phyloP scores from a whole-genome alignment of 345 rosid species.

The Melaleuca alternifolia region DNA sequence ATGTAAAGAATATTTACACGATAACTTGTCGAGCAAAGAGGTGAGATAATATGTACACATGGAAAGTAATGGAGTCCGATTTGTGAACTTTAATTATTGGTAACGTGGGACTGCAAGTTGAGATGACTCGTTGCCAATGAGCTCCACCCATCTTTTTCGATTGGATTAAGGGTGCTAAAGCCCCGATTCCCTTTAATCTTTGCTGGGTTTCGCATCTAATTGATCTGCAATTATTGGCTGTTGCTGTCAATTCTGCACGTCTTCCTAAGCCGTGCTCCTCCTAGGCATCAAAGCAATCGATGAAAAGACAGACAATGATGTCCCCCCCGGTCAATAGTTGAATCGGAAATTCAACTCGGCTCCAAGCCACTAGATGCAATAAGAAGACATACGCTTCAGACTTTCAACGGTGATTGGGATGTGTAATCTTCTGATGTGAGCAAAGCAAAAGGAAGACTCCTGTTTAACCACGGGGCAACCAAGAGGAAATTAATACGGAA shows the following conservation, averaged over 20 bases:
- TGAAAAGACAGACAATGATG: background rate
- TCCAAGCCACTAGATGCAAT: background rate
- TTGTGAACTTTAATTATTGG: background rate
- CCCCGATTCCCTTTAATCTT: background rate
- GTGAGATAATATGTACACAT: no score
- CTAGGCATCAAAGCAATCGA: background rate
- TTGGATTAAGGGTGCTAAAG: background rate
- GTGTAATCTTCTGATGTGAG: background rate
- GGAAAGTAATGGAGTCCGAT: background rate
- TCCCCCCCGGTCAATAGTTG: no score
- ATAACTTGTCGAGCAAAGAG: no score
- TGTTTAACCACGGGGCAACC: no score
- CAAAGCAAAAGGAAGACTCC: no score
- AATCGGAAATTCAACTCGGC: accelerated
- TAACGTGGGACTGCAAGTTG: background rate
- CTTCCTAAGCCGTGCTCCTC: background rate
- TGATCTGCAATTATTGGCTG: background rate
- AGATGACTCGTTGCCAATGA: background rate
- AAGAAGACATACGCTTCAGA: background rate
- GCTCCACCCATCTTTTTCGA: background rate
- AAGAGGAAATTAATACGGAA: no score
- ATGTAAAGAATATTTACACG: no score
- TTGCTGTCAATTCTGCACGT: background rate
- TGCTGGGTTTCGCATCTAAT: background rate
- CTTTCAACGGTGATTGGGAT: background rate